Conservation (phyloP, 2,329 filamentous ascomycete genomes). For the Cladobotryum protrusum region DNA sequence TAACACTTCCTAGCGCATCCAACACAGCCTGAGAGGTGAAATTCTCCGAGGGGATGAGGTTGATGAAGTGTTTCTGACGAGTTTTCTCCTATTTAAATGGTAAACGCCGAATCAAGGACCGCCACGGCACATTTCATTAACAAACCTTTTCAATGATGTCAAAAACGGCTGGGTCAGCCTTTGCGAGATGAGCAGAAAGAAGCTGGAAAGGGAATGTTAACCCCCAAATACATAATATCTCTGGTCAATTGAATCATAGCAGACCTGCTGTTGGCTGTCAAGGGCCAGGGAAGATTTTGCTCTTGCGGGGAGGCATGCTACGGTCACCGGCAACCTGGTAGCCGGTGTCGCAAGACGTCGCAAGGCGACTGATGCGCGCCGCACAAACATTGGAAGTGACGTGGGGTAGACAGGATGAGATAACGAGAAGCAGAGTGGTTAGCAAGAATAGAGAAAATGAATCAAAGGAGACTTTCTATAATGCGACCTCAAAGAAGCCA, state of each 20-base stretch:
- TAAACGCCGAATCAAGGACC: conserved; percentile 2
- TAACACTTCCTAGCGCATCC: conserved; percentile 85
- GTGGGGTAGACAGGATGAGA: no score
- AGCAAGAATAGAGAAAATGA: conserved; percentile 3
- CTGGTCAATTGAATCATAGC: conserved; percentile 1
- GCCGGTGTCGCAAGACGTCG: conserved; percentile 33
- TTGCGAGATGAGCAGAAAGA: conserved; percentile 69
- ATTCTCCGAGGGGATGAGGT: conserved; percentile 92
- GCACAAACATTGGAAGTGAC: conserved; percentile 22
- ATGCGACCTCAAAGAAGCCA: background rate
- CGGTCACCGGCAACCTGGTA: conserved; percentile 16
- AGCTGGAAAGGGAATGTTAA: conserved; percentile 47
- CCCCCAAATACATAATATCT: conserved; percentile 12
- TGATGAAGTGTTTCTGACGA: conserved; percentile 97
- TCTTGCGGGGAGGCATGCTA: conserved; percentile 26
- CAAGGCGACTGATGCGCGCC: conserved; percentile 43
- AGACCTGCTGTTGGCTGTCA: conserved; percentile 56
- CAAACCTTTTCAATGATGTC: conserved; percentile 82
- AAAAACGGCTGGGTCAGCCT: conserved; percentile 81
- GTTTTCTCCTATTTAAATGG: conserved; percentile 67
- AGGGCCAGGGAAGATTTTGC: conserved; percentile 40
- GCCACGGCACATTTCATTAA: background rate
- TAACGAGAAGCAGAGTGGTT: conserved; percentile 7
- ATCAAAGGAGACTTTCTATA: background rate
- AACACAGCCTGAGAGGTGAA: conserved; percentile 91